Evolutionary conservation across 1,139 yeast species (phyloP), one percentile per base, ranked within the genome.

Genomic region (Candida sp.): DNA sequence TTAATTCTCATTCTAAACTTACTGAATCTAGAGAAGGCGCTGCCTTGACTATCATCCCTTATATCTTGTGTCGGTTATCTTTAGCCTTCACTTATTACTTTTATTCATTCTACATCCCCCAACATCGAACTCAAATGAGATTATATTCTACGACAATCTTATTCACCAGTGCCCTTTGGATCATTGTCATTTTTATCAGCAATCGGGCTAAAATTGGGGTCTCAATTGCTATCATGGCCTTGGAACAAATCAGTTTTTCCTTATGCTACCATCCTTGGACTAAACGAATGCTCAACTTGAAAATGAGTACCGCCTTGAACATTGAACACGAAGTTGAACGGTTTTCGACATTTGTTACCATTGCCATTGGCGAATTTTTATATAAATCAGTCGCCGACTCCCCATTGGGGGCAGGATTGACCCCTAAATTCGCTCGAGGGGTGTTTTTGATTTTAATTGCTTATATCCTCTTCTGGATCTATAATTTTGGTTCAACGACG

Each of bases 261-360:
- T 15, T 66, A 3, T 55, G 68, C 33, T 78, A 67, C 51, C 82
- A 77, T 49, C 85, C 86, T 2, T 54, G 57, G 56, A 60, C 70
- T 43, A 81, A 80, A 53, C 66, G 56, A 39, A 15, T 61, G 22
- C 45, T 81, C 51, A 59, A 64, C 5, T 55, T 77, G 41, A 70
- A 68, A 9, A 72, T 69, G 45, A 75, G 84, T 5, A 81, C 88
- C 0, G 87, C 87, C 0, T 59, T 81, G 46, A 82, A 81, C 53
- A 78, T 83, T 45, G 87, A 82, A 53, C 87, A 82, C 53, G 87
- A 81, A 53, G 84, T 79, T 21, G 88, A 82, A 56, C 61, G 88
- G 45, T 73, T 72, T 53, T 70, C 75, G 2, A 77, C 81, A 0
- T 82, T 82, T 55, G 82, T 72, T 43, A 77, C 82, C 49, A 81